A percentile compares a stretch with the other conserved stretches of the same genome.
These are phyloP conservation scores for Xylaria telfairii DNA, from an alignment of 495 filamentous ascomycete species.

Conservation along the genomic window DNA sequence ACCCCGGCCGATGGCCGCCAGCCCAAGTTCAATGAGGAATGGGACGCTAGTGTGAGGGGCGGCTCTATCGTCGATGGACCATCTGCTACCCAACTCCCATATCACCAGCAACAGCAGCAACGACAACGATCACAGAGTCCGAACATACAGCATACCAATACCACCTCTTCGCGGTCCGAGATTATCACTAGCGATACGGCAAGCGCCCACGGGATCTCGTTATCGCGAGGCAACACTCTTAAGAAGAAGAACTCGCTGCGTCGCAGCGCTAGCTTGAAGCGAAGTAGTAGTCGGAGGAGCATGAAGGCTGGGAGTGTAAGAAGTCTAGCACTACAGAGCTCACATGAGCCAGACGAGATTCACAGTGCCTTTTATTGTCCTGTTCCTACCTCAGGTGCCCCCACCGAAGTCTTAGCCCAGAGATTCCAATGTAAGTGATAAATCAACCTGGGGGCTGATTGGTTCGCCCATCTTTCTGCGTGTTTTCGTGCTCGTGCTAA, in stretches of 20 bases:
- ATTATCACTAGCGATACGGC: conserved; percentile 49
- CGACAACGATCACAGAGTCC: conserved; percentile 28
- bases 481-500: conserved; percentile 1
- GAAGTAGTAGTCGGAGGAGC: conserved; percentile 76
- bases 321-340: conserved; percentile 69
- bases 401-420: conserved; percentile 87
- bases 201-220: conserved; percentile 43
- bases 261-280: conserved; percentile 74
- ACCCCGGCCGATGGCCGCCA: conserved; percentile 36
- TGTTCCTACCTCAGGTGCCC: conserved; percentile 83
- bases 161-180: conserved; percentile 54
- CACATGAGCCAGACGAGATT: conserved; percentile 67
- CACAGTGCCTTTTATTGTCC: conserved; percentile 89
- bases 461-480: background rate
- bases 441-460: background rate
- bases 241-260: conserved; percentile 85
- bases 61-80: conserved; percentile 62
- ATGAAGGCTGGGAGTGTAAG: conserved; percentile 82
- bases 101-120: conserved; percentile 27
- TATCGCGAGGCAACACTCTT: conserved; percentile 77
- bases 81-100: conserved; percentile 26
- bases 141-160: conserved; percentile 56
- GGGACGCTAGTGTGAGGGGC: conserved; percentile 71
- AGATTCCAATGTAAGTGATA: conserved; percentile 82
- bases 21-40: conserved; percentile 70